These are phyloP conservation scores for Dryas octopetala DNA, from an alignment of 306 rosid genomes.

Conservation along the genomic window DNA sequence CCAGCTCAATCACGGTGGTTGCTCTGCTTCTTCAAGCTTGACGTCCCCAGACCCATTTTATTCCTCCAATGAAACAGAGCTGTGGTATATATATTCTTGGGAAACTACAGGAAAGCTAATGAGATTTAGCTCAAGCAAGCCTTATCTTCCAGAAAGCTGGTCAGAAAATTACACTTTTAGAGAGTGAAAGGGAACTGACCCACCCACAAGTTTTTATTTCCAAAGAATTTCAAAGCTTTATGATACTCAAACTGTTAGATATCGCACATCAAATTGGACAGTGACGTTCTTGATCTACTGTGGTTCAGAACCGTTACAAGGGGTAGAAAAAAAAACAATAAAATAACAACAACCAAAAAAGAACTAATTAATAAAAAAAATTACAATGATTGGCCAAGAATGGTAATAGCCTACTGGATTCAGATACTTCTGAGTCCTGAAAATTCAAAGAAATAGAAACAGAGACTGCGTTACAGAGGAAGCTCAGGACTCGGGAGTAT, in stretches of 20 bases:
- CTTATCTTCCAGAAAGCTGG: conserved; percentile 31
- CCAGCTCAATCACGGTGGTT: not conserved
- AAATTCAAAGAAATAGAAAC: conserved; percentile 10
- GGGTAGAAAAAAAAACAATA: not conserved
- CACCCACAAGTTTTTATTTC: not conserved
- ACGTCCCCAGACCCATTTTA: not conserved
- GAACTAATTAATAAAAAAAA: not conserved
- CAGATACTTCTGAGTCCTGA: not conserved
- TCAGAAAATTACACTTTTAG: conserved; percentile 7
- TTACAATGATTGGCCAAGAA: not conserved
- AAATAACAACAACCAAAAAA: not conserved
- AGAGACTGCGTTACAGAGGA: not conserved
- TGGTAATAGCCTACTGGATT: not conserved
- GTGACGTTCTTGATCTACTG: conserved; percentile 29
- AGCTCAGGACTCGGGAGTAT: not conserved
- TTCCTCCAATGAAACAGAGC: not conserved
- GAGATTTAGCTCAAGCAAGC: not conserved
- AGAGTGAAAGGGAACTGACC: not conserved
- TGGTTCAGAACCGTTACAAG: conserved; percentile 25
- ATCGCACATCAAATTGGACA: conserved; percentile 20
- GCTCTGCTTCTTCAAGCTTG: conserved; percentile 15
- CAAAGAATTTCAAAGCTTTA: not conserved
- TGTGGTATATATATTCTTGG: not conserved
- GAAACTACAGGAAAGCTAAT: conserved; percentile 3
- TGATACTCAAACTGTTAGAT: conserved; percentile 15